phyloP scores from a whole-genome alignment of 2,329 filamentous ascomycete species.

The Metarhizium sp. region DNA sequence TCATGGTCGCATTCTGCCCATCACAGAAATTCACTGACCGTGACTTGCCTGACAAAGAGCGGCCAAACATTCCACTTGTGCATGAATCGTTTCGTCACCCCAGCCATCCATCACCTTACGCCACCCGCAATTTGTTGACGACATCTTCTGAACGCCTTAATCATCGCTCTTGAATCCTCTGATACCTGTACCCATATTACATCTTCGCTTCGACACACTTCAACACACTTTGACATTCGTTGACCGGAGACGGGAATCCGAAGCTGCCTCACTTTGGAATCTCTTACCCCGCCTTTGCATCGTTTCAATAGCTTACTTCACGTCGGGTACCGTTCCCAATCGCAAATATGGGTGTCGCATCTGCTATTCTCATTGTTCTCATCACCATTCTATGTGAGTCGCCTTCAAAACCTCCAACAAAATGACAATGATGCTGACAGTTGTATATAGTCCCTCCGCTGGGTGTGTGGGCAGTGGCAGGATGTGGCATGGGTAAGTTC shows the following conservation, averaged over 20 bases:
- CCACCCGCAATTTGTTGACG: neutral
- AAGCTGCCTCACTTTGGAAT: neutral
- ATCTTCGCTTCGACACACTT: neutral
- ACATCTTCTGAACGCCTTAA: neutral
- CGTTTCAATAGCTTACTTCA: neutral
- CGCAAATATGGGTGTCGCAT: constrained; percentile 37
- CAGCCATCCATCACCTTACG: constrained; percentile 11
- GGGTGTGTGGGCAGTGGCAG: constrained; percentile 54
- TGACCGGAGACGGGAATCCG: neutral
- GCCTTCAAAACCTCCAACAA: neutral
- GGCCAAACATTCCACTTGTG: neutral
- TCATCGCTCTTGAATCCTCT: neutral
- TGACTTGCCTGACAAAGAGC: neutral
- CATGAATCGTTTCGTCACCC: neutral
- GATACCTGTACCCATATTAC: neutral
- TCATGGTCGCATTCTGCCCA: neutral
- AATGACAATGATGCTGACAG: neutral
- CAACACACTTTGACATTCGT: neutral
- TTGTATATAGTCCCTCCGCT: constrained; percentile 49
- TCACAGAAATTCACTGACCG: neutral
- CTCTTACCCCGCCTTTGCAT: neutral
- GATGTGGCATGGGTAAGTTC: constrained; percentile 46
- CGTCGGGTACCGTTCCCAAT: constrained; percentile 5
- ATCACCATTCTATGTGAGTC: constrained; percentile 43
- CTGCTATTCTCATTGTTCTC: constrained; percentile 39